Percentiles rank a stretch among this genome's conserved stretches.
These are phyloP conservation scores for Colletotrichum salicis DNA, from an alignment of 2,329 filamentous ascomycete genomes.

Conservation along the genomic window DNA sequence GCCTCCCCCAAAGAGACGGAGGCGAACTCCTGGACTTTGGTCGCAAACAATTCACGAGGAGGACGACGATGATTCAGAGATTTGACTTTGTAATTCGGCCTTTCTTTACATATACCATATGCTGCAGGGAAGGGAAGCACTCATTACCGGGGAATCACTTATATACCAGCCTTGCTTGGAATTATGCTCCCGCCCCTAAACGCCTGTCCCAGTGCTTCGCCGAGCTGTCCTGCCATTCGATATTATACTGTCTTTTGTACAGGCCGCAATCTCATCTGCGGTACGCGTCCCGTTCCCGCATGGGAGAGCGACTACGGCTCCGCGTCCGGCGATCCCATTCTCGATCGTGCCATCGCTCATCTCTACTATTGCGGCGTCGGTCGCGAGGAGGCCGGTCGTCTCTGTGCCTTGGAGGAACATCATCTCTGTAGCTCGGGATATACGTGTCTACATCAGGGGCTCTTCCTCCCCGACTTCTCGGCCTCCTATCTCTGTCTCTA, in stretches of 20 bases:
- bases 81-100: slow-evolving; percentile 32
- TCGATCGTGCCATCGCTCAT: slow-evolving; percentile 46
- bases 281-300: slow-evolving; percentile 57
- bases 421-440: slow-evolving; percentile 58
- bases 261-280: slow-evolving; percentile 53
- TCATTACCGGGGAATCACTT: slow-evolving; percentile 26
- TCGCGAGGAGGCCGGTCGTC: slow-evolving; percentile 43
- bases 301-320: slow-evolving; percentile 54
- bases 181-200: slow-evolving; percentile 19
- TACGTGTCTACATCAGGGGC: slow-evolving; percentile 59
- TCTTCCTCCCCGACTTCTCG: slow-evolving; percentile 46
- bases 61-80: slow-evolving; percentile 72
- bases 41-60: slow-evolving; percentile 78
- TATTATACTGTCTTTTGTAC: slow-evolving; percentile 12
- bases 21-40: slow-evolving; percentile 61
- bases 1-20: slow-evolving; percentile 49
- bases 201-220: slow-evolving; percentile 29
- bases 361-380: slow-evolving; percentile 37
- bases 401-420: slow-evolving; percentile 40
- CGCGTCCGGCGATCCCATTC: slow-evolving; percentile 53
- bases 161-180: slow-evolving; percentile 27
- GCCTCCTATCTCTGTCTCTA: slow-evolving; percentile 43
- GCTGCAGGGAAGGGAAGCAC: slow-evolving; percentile 1
- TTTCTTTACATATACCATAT: slow-evolving; percentile 5
- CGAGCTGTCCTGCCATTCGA: slow-evolving; percentile 6